Evolutionary conservation across 495 filamentous ascomycete genomes (phyloP), one percentile per base, ranked within the genome.

Genomic region (Lichenothelia convexa): DNA sequence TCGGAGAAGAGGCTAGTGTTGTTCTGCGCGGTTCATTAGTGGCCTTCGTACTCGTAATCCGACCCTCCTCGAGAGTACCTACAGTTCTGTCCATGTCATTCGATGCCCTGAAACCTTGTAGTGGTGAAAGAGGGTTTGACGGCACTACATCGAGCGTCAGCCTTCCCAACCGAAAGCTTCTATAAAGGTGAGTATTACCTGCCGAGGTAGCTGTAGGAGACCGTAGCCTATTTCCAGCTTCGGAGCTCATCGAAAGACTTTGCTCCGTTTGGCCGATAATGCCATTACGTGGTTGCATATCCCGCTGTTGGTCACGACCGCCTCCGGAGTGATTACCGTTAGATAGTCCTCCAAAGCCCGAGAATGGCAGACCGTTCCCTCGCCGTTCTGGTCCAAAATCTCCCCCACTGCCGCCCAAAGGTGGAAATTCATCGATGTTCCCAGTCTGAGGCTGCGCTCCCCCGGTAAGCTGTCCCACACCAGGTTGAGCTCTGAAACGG

Each of bases 351-450:
- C 31, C 31, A 18, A n/a, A 33, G 9, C 8, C 2, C 9, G 9
- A n/a, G 17, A 15, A 15, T 18, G 13, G 31, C 31, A 33, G 13
- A 8, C 13, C 8, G 8, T 18, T 18, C 11, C 1, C 31, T 33
- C 31, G 9, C 17, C 31, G 31, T 8, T 33, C 31, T 18, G 8
- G 31, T 15, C 31, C 31, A 18, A 33, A 8, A 8, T 33, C 31
- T 1, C 31, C 31, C 1, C 8, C 8, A 8, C 16, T 8, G 31
- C 31, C 31, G 19, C 31, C 31, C 19, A 33, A 33, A 18, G 31
- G 31, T 18, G 31, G 31, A 33, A 33, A 33, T 18, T 33, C 31
- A 18, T 33, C 31, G 13, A 33, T 18, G 17, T 18, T 33, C 8
- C 31, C 31, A 11, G 11, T 9, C 19, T n/a, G 31, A 12, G 31